Evolutionary conservation across 768 basidiomycete genomes (phyloP).

Genomic region (Mycena chlorophos): DNA sequence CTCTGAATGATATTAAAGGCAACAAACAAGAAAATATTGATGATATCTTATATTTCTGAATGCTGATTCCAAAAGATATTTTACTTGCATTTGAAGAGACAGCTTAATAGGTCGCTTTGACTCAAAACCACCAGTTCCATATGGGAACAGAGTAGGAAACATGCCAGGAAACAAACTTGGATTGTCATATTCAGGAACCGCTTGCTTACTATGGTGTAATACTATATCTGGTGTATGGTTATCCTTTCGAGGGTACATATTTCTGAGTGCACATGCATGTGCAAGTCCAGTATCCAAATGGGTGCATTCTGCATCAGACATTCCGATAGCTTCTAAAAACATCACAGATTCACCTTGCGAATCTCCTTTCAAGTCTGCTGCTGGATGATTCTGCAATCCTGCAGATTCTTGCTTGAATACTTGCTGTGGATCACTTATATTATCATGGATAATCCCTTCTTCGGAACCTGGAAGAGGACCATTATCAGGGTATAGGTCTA

Average conservation of each 20-base stretch:
- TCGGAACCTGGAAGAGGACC: not conserved
- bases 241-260: slow-evolving; percentile 14
- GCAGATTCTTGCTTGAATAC: not conserved
- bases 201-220: slow-evolving; percentile 18
- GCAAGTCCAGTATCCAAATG: slow-evolving; percentile 25
- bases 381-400: not conserved
- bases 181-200: slow-evolving; percentile 34
- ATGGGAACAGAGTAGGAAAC: slow-evolving; percentile 34
- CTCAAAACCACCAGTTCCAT: slow-evolving; percentile 34
- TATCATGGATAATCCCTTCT: not conserved
- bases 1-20: slow-evolving; percentile 29
- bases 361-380: not conserved
- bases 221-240: slow-evolving; percentile 24
- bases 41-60: slow-evolving; percentile 27
- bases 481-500: not conserved
- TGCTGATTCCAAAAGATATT: slow-evolving; percentile 23
- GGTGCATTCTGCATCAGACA: slow-evolving; percentile 30
- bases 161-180: slow-evolving; percentile 30
- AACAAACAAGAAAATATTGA: slow-evolving; percentile 28
- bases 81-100: slow-evolving; percentile 25
- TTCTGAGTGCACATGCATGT: slow-evolving; percentile 27
- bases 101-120: slow-evolving; percentile 1
- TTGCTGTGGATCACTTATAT: not conserved
- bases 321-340: slow-evolving; percentile 24
- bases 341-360: not conserved